phyloP scores from a whole-genome alignment of 192 early-diverging fungal genomes.

The Coemansia sp. region DNA sequence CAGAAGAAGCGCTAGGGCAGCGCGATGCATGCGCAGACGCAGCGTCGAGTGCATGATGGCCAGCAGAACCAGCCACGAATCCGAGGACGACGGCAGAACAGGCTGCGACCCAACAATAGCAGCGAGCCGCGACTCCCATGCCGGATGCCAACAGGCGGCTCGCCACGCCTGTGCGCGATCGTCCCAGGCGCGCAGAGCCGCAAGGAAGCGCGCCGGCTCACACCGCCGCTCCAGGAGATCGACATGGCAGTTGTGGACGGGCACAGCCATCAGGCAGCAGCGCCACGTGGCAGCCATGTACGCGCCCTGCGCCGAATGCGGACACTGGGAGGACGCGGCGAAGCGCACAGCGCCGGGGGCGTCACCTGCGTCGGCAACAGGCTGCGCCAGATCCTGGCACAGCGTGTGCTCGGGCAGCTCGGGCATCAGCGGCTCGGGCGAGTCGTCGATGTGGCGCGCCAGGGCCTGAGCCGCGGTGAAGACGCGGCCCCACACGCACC shows the following conservation, averaged over 20 bases:
- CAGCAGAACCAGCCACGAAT: slow-evolving; percentile 26
- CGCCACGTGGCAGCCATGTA: slow-evolving; percentile 27
- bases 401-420: slow-evolving; percentile 36
- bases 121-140: slow-evolving; percentile 25
- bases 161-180: slow-evolving; percentile 14
- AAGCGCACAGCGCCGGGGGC: slow-evolving; percentile 9
- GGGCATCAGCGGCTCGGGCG: slow-evolving; percentile 3
- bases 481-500: slow-evolving; percentile 30
- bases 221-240: slow-evolving; percentile 9
- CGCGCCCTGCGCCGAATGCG: neutral
- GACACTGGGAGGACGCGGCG: slow-evolving; percentile 7
- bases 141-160: slow-evolving; percentile 18
- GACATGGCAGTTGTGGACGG: slow-evolving; percentile 26
- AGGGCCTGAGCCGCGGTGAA: slow-evolving; percentile 32
- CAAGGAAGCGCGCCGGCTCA: slow-evolving; percentile 14
- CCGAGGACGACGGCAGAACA: neutral
- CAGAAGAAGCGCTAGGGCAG: slow-evolving; percentile 22
- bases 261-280: slow-evolving; percentile 17
- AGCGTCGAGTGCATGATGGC: slow-evolving; percentile 18
- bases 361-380: neutral
- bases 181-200: slow-evolving; percentile 23
- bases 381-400: slow-evolving; percentile 34
- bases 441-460: slow-evolving; percentile 3
- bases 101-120: neutral
- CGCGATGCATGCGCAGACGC: slow-evolving; percentile 31